These are phyloP conservation scores for Hansenula anomala DNA, from an alignment of 1,139 yeast species.

Conservation along the genomic window DNA sequence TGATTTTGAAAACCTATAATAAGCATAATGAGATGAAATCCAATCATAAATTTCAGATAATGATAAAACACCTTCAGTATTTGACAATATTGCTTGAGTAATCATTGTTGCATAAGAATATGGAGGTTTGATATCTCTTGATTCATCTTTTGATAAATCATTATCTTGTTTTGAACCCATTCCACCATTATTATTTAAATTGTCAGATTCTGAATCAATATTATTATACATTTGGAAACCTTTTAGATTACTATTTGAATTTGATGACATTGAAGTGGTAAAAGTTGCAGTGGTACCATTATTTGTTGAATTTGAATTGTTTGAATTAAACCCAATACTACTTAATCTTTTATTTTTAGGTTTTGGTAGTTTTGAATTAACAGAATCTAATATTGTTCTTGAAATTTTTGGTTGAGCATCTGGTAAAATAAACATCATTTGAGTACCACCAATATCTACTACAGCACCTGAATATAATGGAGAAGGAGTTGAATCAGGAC, in stretches of 20 bases:
- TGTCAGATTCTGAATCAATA: slow-evolving; percentile 13
- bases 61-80: slow-evolving; percentile 83
- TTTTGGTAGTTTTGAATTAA: slow-evolving; percentile 29
- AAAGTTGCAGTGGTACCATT: background rate
- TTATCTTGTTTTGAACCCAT: slow-evolving; percentile 11
- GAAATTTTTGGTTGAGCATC: slow-evolving; percentile 75
- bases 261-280: background rate
- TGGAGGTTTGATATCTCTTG: slow-evolving; percentile 93
- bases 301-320: too few relatives aligned
- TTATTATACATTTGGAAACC: slow-evolving; percentile 54
- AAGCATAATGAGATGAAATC: slow-evolving; percentile 85
- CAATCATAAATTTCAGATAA: slow-evolving; percentile 88
- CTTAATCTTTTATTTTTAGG: slow-evolving; percentile 23
- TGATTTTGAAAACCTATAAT: slow-evolving; percentile 86
- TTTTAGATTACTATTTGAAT: slow-evolving; percentile 23
- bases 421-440: slow-evolving; percentile 97
- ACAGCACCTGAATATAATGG: slow-evolving; percentile 80
- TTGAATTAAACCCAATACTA: background rate
- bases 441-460: slow-evolving; percentile 93
- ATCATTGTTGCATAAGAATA: slow-evolving; percentile 97
- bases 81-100: slow-evolving; percentile 90
- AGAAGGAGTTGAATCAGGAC: slow-evolving; percentile 40
- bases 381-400: slow-evolving; percentile 40
- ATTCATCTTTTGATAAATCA: slow-evolving; percentile 75
- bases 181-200: background rate